phyloP scores from a whole-genome alignment of 805 yeast genomes.

The Limtongia smithiae region DNA sequence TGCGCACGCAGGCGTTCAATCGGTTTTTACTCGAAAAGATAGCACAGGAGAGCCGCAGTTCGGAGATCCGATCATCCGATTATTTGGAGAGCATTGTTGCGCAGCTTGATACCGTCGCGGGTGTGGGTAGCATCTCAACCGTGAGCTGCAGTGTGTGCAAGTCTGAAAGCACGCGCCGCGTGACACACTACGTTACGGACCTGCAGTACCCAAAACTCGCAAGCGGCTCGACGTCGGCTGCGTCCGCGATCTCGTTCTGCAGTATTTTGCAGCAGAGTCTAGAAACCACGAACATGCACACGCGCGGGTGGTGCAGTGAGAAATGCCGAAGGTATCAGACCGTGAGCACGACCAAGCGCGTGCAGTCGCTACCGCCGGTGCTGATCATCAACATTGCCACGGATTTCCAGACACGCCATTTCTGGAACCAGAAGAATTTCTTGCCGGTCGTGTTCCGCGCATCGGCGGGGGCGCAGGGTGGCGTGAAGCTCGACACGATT shows the following conservation, averaged over 20 bases:
- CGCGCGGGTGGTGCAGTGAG: constrained; percentile 51
- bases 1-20: constrained; percentile 52
- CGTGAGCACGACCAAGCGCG: constrained; percentile 51
- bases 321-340: constrained; percentile 51
- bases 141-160: constrained; percentile 32
- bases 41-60: constrained; percentile 35
- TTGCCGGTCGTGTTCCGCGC: no score
- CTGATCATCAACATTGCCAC: constrained; percentile 59
- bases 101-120: constrained; percentile 23
- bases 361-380: constrained; percentile 58
- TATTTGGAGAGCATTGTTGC: neutral
- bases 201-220: constrained; percentile 23
- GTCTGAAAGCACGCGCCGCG: constrained; percentile 24
- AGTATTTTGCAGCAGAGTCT: constrained; percentile 29
- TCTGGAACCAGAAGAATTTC: constrained; percentile 26
- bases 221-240: neutral
- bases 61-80: constrained; percentile 40
- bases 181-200: constrained; percentile 30
- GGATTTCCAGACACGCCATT: constrained; percentile 29
- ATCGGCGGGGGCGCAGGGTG: no score
- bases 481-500: constrained; percentile 6
- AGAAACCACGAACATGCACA: constrained; percentile 36
- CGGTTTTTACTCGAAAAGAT: constrained; percentile 55
- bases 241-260: constrained; percentile 29
- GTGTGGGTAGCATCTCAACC: constrained; percentile 25